A percentile compares a stretch with the other conserved stretches of the same genome.
Conservation (phyloP, 2,329 filamentous ascomycete genomes). For the Ophiostoma australiae region DNA sequence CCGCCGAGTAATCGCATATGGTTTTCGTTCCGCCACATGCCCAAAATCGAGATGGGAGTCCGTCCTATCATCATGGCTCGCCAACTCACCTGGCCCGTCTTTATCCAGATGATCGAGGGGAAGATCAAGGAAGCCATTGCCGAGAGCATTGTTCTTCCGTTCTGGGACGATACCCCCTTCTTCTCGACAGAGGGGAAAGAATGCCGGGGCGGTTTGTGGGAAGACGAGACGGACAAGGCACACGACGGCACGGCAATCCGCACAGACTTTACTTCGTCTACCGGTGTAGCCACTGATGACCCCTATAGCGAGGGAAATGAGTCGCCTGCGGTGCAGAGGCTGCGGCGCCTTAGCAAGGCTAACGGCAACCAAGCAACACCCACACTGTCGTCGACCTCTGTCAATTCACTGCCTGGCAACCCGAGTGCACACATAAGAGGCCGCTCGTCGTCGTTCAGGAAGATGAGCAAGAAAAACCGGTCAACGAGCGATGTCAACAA, state of each 20-base stretch:
- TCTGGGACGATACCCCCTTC: constrained; percentile 96
- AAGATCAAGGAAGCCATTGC: constrained; percentile 89
- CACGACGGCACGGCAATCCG: constrained; percentile 30
- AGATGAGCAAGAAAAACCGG: constrained; percentile 42
- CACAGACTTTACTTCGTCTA: constrained; percentile 36
- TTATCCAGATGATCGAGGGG: constrained; percentile 89
- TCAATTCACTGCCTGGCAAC: constrained; percentile 40
- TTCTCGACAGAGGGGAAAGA: constrained; percentile 71
- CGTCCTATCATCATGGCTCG: constrained; percentile 92
- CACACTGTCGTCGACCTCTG: constrained; percentile 36
- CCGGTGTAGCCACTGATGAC: constrained; percentile 18
- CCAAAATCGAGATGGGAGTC: constrained; percentile 88
- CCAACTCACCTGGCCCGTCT: constrained; percentile 91
- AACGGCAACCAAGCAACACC: constrained; percentile 43
- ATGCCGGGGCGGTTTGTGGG: constrained; percentile 81
- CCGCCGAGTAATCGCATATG: constrained; percentile 94
- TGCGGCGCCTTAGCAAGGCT: constrained; percentile 52
- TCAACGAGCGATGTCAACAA: constrained; percentile 27
- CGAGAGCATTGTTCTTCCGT: constrained; percentile 84
- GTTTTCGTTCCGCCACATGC: constrained; percentile 91
- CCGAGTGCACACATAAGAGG: not conserved
- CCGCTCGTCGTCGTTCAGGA: not conserved
- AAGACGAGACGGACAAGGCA: constrained; percentile 42
- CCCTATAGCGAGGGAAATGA: constrained; percentile 37
- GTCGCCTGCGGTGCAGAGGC: constrained; percentile 34